These are phyloP conservation scores for Cryptococcus sp. DNA, from an alignment of 1,284 basidiomycete species.

Conservation along the genomic window DNA sequence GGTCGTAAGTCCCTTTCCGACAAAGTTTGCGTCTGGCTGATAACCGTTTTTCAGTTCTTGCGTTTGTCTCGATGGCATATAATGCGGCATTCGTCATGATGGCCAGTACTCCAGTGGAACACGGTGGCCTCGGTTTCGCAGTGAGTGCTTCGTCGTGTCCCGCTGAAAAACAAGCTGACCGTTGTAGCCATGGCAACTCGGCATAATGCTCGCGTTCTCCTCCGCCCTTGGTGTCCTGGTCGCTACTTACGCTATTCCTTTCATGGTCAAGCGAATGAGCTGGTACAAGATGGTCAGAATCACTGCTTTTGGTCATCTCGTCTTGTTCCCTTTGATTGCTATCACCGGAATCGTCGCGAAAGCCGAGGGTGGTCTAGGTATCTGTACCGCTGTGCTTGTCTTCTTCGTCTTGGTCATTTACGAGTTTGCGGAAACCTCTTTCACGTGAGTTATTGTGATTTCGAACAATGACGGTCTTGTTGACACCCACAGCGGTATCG, in stretches of 20 bases:
- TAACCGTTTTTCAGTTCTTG: neutral
- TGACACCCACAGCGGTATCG: neutral
- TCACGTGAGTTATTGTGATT: neutral
- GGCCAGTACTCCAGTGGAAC: neutral
- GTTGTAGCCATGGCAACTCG: neutral
- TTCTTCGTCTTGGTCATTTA: constrained; percentile 1
- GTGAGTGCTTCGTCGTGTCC: neutral
- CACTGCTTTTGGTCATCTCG: constrained; percentile 3
- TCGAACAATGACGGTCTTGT: neutral
- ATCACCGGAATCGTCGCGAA: neutral
- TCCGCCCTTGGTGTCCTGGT: constrained; percentile 1
- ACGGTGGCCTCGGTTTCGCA: constrained; percentile 1
- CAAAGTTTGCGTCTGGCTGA: neutral
- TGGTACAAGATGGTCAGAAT: constrained; percentile 2
- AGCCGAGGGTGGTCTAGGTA: neutral
- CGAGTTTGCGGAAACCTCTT: constrained; percentile 3
- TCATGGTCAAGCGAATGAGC: neutral
- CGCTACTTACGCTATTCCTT: neutral
- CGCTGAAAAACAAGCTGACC: neutral
- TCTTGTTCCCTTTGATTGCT: neutral
- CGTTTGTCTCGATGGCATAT: constrained; percentile 5
- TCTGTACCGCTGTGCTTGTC: neutral
- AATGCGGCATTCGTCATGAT: constrained; percentile 5
- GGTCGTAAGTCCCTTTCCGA: neutral
- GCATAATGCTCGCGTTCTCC: constrained; percentile 1